phyloP scores from a whole-genome alignment of 768 basidiomycete species.

The Vishniacozyma victoriae region DNA sequence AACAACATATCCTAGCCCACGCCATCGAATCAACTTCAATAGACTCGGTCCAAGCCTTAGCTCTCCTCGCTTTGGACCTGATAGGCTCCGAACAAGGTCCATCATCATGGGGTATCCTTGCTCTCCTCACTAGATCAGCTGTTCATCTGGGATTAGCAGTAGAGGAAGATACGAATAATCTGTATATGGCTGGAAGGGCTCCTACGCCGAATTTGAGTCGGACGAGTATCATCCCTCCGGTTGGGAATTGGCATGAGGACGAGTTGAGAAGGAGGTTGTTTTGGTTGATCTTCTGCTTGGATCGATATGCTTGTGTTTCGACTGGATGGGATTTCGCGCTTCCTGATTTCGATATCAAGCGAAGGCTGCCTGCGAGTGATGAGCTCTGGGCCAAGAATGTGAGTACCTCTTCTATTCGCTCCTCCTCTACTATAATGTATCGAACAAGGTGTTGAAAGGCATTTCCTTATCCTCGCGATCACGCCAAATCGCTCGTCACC shows the following conservation, averaged over 20 bases:
- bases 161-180: conserved; percentile 21
- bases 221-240: conserved; percentile 41
- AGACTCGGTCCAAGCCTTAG: conserved; percentile 44
- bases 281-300: conserved; percentile 46
- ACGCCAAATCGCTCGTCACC: neutral
- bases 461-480: neutral
- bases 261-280: conserved; percentile 44
- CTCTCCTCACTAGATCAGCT: conserved; percentile 43
- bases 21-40: conserved; percentile 45
- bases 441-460: no score
- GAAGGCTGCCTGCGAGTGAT: conserved; percentile 39
- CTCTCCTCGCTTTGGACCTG: conserved; percentile 44
- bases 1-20: conserved; percentile 41
- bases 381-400: conserved; percentile 26
- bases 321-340: conserved; percentile 47
- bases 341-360: conserved; percentile 35
- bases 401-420: conserved; percentile 6
- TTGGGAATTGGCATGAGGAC: conserved; percentile 43
- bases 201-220: conserved; percentile 33
- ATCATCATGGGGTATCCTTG: conserved; percentile 44
- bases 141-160: conserved; percentile 41
- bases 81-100: conserved; percentile 47
- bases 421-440: neutral
- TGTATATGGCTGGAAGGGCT: conserved; percentile 12
- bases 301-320: conserved; percentile 45